Conservation (phyloP, 1,284 basidiomycete species). For the Melanopsichium pennsylvanicum region DNA sequence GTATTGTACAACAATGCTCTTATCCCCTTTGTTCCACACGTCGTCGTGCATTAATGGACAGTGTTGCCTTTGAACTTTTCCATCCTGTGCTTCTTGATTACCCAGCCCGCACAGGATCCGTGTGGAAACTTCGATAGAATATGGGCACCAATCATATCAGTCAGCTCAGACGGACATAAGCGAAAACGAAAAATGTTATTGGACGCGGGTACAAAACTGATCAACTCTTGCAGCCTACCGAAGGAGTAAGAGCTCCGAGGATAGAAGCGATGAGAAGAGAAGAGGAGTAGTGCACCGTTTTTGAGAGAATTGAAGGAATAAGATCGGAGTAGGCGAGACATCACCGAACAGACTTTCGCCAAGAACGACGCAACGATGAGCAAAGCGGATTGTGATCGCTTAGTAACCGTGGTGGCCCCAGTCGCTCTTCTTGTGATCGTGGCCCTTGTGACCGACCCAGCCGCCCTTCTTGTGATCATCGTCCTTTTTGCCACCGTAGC, state of each 20-base stretch:
- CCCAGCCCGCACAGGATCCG: too few species aligned
- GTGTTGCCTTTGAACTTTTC: too few species aligned
- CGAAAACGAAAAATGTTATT: background rate
- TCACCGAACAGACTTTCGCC: background rate
- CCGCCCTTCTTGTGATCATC: conserved; percentile 6
- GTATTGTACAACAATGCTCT: conserved; percentile 2
- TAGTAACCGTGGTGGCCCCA: conserved; percentile 18
- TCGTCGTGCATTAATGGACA: conserved; percentile 17
- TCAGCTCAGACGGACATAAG: background rate
- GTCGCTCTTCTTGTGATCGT: conserved; percentile 7
- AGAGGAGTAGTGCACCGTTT: background rate
- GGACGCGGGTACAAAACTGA: background rate
- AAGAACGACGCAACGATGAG: background rate
- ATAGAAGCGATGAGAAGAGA: background rate
- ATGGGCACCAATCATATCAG: background rate
- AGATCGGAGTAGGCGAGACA: background rate
- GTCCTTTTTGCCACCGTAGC: background rate
- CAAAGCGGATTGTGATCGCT: background rate
- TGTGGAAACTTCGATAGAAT: too few species aligned
- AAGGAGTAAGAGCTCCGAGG: background rate
- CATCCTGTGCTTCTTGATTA: too few species aligned
- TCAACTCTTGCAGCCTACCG: background rate
- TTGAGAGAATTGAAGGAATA: background rate
- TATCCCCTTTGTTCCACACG: background rate
- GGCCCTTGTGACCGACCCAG: conserved; percentile 4